A percentile compares a stretch with the other conserved stretches of the same genome.
phyloP scores from a whole-genome alignment of 345 rosid genomes.

The Lepidium didymum region DNA sequence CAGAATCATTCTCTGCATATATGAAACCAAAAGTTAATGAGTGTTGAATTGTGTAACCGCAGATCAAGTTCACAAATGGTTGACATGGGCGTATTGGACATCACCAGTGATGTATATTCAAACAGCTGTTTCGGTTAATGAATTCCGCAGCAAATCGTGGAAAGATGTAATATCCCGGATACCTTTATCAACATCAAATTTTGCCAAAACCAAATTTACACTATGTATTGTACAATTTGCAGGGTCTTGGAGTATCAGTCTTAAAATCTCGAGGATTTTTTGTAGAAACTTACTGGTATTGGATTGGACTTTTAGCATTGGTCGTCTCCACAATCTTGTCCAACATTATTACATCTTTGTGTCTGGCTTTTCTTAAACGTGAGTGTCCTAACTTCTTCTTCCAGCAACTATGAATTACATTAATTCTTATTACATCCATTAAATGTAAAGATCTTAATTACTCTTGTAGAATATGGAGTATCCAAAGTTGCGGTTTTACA shows the following conservation, averaged over 20 bases:
- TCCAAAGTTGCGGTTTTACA: slow-evolving; percentile 21
- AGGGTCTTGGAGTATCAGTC: slow-evolving; percentile 41
- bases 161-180: slow-evolving; percentile 22
- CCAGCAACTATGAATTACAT: not conserved
- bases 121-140: slow-evolving; percentile 45
- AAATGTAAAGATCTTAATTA: not conserved
- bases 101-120: slow-evolving; percentile 67
- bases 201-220: not conserved
- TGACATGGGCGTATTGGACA: slow-evolving; percentile 67
- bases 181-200: not conserved
- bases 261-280: slow-evolving; percentile 41
- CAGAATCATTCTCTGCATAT: not conserved
- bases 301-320: slow-evolving; percentile 53
- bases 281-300: slow-evolving; percentile 52
- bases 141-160: slow-evolving; percentile 52
- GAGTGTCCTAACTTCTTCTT: slow-evolving; percentile 19
- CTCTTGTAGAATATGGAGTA: slow-evolving; percentile 36
- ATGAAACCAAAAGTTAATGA: not conserved
- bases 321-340: slow-evolving; percentile 33
- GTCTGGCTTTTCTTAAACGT: slow-evolving; percentile 51
- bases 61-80: slow-evolving; percentile 56
- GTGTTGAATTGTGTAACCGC: slow-evolving; percentile 9
- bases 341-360: slow-evolving; percentile 35
- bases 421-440: not conserved
- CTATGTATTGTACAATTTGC: not conserved